Evolutionary conservation across 345 rosid genomes (phyloP), one percentile per base, ranked within the genome.

Genomic region (Pugionium dolabratum): DNA sequence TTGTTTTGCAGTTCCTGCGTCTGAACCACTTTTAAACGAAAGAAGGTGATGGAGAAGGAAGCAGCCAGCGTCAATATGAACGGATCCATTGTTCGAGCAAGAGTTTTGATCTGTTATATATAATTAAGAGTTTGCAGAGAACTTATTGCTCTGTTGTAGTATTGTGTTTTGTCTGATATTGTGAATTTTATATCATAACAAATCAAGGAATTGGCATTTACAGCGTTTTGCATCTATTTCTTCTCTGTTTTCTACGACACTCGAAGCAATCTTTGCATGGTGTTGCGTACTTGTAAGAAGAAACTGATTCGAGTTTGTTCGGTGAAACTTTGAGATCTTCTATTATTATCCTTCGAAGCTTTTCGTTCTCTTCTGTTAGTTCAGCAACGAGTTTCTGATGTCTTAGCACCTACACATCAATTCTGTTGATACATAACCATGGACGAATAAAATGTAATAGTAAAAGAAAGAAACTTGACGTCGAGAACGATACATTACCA

Each of bases 191-290:
- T 71, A 28, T 64, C 66, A 64, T 40, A 58, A 50, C 61, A 59
- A 66, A 44, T 29, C 36, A 73, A 66, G 33, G 50, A 59, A 66
- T 50, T 64, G 54, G 48, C 10, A 54, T 43, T 60, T 64, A 42
- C 54, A 49, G 6, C 51, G 32, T 40, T 55, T 41, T 26, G 67
- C 57, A 62, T 62, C 82, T 79, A 66, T 66, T 78, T 77, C 75
- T 85, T 73, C 98, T 86, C 64, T 81, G 94, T 76, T 85, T 93
- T 79, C 98, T 85, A 70, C 94, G 83, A 78, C 96, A 90, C 59
- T 94, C 80, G 25, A 93, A 90, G 76, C 99, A 88, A 71, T 90
- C 85, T 4, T 67, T 53, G 71, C 96, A 86, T 5, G 86, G 76
- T 57, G 82, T 54, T 58, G 56, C 70, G 53, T 51, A 65, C 68